phyloP scores from a whole-genome alignment of 176 grass and related monocot species.

The Alloteropsis semialata region DNA sequence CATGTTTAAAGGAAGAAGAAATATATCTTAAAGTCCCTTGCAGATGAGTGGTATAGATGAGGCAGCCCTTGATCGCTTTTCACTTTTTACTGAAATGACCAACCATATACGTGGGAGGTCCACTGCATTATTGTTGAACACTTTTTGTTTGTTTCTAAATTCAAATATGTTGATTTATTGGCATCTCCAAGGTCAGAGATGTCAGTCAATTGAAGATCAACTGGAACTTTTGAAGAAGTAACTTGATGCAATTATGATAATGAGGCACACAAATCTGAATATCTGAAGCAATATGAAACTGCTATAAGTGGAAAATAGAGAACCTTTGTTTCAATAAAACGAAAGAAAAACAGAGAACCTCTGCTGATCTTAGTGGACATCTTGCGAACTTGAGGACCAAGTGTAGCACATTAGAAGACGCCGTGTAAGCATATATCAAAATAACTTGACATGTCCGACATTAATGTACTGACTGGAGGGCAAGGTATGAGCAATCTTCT shows the following conservation, averaged over 20 bases:
- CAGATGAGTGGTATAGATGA: constrained; percentile 91
- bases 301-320: constrained; percentile 65
- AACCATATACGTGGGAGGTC: constrained; percentile 70
- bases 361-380: constrained; percentile 54
- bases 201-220: constrained; percentile 62
- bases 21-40: constrained; percentile 8
- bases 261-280: constrained; percentile 72
- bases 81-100: constrained; percentile 88
- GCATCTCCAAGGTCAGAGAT: constrained; percentile 38
- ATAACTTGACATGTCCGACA: constrained; percentile 55
- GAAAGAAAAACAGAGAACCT: constrained; percentile 67
- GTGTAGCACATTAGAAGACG: constrained; percentile 66
- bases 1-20: constrained; percentile 19
- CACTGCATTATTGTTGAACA: constrained; percentile 14
- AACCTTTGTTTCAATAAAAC: too few relatives aligned
- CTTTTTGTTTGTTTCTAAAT: neutral
- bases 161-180: constrained; percentile 2
- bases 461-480: constrained; percentile 65
- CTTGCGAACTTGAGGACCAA: constrained; percentile 67
- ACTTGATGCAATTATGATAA: constrained; percentile 57
- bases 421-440: constrained; percentile 51
- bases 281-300: constrained; percentile 61
- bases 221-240: constrained; percentile 68
- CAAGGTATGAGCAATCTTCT: constrained; percentile 50
- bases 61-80: constrained; percentile 70